These are phyloP conservation scores for Globisporangium heterothallicum DNA, from an alignment of 352 stramenopile species.

Conservation along the genomic window DNA sequence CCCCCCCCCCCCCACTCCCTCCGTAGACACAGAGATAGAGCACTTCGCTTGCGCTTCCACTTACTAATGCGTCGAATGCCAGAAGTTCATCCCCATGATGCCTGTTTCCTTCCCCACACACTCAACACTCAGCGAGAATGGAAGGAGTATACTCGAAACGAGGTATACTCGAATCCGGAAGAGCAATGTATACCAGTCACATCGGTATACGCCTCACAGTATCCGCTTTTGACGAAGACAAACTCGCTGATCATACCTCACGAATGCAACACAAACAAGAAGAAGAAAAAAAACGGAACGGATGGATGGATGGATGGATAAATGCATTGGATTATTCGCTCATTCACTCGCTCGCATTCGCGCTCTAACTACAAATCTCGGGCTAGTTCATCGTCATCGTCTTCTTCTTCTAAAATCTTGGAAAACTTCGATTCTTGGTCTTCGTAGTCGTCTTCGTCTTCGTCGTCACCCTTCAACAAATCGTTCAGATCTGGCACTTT, in stretches of 20 bases:
- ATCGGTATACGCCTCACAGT: too few species aligned
- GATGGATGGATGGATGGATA: not conserved
- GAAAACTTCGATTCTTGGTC: conserved; percentile 68
- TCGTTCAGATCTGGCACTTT: conserved; percentile 88
- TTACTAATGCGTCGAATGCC: conserved; percentile 89
- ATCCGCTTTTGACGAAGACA: too few species aligned
- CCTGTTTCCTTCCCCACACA: not conserved
- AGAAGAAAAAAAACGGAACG: not conserved
- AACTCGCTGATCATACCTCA: too few species aligned
- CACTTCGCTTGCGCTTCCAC: conserved; percentile 8
- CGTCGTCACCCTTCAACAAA: conserved; percentile 78
- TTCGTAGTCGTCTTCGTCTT: conserved; percentile 58
- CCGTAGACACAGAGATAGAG: not conserved
- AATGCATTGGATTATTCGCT: conserved; percentile 2
- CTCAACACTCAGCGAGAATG: not conserved
- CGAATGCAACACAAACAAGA: conserved; percentile 1
- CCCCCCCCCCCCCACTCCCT: too few species aligned
- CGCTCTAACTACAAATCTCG: conserved; percentile 55
- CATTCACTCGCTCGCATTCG: conserved; percentile 1
- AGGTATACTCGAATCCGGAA: not conserved
- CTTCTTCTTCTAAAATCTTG: conserved; percentile 74
- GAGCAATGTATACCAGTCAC: not conserved
- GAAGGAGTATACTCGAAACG: not conserved
- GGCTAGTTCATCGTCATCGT: conserved; percentile 43
- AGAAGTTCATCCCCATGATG: conserved; percentile 87